Evolutionary conservation across 768 basidiomycete genomes (phyloP).

Genomic region (Lactifluus volemus): DNA sequence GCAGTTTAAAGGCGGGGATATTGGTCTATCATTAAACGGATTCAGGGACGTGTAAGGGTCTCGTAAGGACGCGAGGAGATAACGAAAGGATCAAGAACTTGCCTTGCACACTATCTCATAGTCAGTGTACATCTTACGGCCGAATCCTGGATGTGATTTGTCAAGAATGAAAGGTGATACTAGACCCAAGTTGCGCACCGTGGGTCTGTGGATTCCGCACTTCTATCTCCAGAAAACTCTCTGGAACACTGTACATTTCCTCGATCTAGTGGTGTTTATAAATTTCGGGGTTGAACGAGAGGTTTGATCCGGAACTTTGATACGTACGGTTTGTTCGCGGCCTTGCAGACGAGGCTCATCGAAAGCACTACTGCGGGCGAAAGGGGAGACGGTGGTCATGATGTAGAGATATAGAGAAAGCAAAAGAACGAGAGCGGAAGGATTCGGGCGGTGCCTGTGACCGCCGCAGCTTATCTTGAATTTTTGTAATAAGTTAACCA

Average conservation of each 20-base stretch:
- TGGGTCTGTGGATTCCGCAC: conserved; percentile 96
- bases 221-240: conserved; percentile 96
- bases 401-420: neutral
- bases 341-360: conserved; percentile 31
- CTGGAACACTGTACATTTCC: conserved; percentile 97
- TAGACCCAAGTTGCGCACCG: conserved; percentile 39
- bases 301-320: neutral
- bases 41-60: neutral
- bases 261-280: conserved; percentile 56
- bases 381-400: conserved; percentile 36
- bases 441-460: neutral
- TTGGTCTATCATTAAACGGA: conserved; percentile 58
- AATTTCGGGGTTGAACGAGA: neutral
- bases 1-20: conserved; percentile 97
- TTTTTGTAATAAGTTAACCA: too few species aligned
- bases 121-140: conserved; percentile 99
- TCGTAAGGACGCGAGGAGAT: neutral
- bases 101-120: conserved; percentile 99
- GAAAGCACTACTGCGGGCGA: conserved; percentile 33
- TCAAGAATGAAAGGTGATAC: neutral
- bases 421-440: neutral
- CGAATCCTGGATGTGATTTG: conserved; percentile 54
- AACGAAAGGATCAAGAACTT: conserved; percentile 18
- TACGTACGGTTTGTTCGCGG: conserved; percentile 33
- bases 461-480: neutral